phyloP scores from a whole-genome alignment of 1,284 basidiomycete genomes.

The Erythrobasidium hasegawianum region DNA sequence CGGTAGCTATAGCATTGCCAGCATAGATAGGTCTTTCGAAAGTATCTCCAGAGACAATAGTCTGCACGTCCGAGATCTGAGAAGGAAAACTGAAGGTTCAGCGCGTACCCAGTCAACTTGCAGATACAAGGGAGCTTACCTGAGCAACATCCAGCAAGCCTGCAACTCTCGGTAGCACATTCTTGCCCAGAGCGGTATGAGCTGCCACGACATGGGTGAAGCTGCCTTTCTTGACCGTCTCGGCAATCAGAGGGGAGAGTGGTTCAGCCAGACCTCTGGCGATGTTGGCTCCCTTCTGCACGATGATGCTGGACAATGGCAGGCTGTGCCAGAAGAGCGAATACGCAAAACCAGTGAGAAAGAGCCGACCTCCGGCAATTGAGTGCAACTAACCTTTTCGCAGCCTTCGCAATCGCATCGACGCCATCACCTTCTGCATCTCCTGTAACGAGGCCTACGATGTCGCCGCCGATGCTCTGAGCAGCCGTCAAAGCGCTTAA shows the following conservation, averaged over 20 bases:
- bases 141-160: conserved; percentile 68
- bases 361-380: not conserved
- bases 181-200: conserved; percentile 70
- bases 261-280: conserved; percentile 53
- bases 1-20: conserved; percentile 92
- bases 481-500: conserved; percentile 88
- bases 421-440: conserved; percentile 57
- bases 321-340: conserved; percentile 33
- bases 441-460: conserved; percentile 83
- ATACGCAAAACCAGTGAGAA: not conserved
- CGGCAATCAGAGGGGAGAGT: conserved; percentile 55
- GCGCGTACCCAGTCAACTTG: not conserved
- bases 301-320: conserved; percentile 53
- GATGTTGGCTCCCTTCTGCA: conserved; percentile 51
- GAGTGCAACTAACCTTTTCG: conserved; percentile 62
- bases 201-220: conserved; percentile 82
- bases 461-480: conserved; percentile 70
- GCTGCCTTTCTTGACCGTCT: conserved; percentile 53
- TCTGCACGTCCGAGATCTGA: conserved; percentile 82
- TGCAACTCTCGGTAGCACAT: conserved; percentile 77
- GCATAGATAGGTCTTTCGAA: conserved; percentile 97
- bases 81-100: conserved; percentile 8
- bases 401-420: conserved; percentile 65
- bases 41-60: conserved; percentile 70
- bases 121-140: conserved; percentile 33